Evolutionary conservation across 2,329 filamentous ascomycete species (phyloP).

Genomic region (Cladosporium sp.): DNA sequence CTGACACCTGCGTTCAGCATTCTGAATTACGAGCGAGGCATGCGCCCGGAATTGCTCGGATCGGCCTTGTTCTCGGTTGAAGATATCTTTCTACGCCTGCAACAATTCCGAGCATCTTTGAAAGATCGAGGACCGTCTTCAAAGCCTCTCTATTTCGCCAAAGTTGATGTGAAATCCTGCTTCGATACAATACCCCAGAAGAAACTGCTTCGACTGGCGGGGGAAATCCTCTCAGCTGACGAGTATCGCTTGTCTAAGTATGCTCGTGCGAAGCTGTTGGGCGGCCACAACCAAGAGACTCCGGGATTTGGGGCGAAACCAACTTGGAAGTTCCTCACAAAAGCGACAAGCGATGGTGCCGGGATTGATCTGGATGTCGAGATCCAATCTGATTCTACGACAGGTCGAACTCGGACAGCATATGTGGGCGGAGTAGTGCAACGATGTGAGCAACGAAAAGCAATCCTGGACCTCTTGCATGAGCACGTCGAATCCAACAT

Average conservation of each 20-base stretch:
- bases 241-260: slow-evolving; percentile 70
- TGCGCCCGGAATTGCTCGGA: slow-evolving; percentile 56
- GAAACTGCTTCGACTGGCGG: slow-evolving; percentile 62
- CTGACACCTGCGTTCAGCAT: slow-evolving; percentile 69
- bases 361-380: slow-evolving; percentile 18
- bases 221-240: slow-evolving; percentile 48
- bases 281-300: slow-evolving; percentile 28
- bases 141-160: slow-evolving; percentile 70
- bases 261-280: slow-evolving; percentile 58
- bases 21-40: slow-evolving; percentile 66
- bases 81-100: slow-evolving; percentile 70
- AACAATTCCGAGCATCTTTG: slow-evolving; percentile 56
- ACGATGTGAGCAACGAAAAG: slow-evolving; percentile 49
- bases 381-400: slow-evolving; percentile 8
- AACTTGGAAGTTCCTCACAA: slow-evolving; percentile 37
- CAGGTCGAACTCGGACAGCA: slow-evolving; percentile 56
- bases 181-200: slow-evolving; percentile 93
- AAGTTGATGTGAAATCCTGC: slow-evolving; percentile 83
- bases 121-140: slow-evolving; percentile 27
- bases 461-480: slow-evolving; percentile 62
- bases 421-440: slow-evolving; percentile 67
- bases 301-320: slow-evolving; percentile 29
- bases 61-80: slow-evolving; percentile 74
- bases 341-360: slow-evolving; percentile 28
- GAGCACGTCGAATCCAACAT: slow-evolving; percentile 82